phyloP scores from a whole-genome alignment of 2,329 filamentous ascomycete species.

The Hirsutella minnesotensis region DNA sequence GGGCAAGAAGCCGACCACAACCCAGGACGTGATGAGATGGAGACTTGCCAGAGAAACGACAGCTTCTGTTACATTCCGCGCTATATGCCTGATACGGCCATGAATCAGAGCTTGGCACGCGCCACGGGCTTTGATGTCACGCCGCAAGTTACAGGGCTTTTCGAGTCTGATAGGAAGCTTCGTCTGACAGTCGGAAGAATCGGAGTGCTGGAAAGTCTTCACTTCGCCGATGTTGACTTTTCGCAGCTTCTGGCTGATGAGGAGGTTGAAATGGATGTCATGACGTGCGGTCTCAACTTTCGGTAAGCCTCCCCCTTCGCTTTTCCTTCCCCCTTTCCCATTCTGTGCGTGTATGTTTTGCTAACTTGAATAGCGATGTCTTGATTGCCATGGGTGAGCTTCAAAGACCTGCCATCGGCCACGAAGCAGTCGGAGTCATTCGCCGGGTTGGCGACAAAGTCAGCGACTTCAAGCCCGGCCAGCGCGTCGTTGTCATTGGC shows the following conservation, averaged over 20 bases:
- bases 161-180: neutral
- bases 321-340: neutral
- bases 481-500: neutral
- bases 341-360: too few relatives aligned
- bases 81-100: neutral
- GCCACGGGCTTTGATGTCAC: neutral
- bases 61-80: neutral
- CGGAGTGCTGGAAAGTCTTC: constrained; percentile 3
- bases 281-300: constrained; percentile 2
- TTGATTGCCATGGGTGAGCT: constrained; percentile 1
- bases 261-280: constrained; percentile 2
- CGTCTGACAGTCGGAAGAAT: neutral
- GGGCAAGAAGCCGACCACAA: too few relatives aligned
- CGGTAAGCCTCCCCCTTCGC: neutral
- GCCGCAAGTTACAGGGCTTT: neutral
- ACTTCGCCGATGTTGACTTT: constrained; percentile 1
- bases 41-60: neutral
- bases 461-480: neutral
- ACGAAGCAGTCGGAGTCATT: constrained; percentile 1
- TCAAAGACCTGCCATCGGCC: neutral
- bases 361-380: neutral
- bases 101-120: constrained; percentile 1
- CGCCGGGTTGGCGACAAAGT: neutral
- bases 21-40: neutral
- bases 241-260: neutral